Percentiles rank a stretch among this genome's conserved stretches.
These are phyloP conservation scores for Malus orientalis DNA, from an alignment of 306 rosid genomes.

Conservation along the genomic window DNA sequence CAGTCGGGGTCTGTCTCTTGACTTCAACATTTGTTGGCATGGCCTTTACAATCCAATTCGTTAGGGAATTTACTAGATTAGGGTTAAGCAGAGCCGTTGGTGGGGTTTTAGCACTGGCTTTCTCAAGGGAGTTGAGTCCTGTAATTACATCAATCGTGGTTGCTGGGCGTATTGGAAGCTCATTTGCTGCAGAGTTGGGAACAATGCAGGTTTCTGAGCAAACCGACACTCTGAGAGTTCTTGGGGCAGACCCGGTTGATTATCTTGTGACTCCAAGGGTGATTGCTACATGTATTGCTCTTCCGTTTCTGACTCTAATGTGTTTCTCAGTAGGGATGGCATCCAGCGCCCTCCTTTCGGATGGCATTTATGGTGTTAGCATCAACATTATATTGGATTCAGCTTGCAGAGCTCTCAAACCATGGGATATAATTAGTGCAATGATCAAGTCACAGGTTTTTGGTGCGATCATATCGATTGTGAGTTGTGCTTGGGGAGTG, in stretches of 20 bases:
- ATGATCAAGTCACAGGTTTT: conserved; percentile 93
- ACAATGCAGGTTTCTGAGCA: conserved; percentile 99
- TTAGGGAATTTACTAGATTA: conserved; percentile 85
- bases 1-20: conserved; percentile 87
- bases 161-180: conserved; percentile 93
- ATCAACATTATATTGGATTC: conserved; percentile 90
- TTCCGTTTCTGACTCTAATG: conserved; percentile 76
- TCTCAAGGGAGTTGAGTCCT: conserved; percentile 94
- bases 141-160: conserved; percentile 88
- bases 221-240: conserved; percentile 84
- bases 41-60: conserved; percentile 95
- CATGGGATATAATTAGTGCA: conserved; percentile 89
- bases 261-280: conserved; percentile 95
- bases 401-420: conserved; percentile 63
- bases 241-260: conserved; percentile 84
- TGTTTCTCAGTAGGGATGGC: conserved; percentile 90
- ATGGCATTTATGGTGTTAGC: conserved; percentile 76
- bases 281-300: conserved; percentile 64
- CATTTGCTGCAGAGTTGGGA: conserved; percentile 94
- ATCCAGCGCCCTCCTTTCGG: conserved; percentile 83
- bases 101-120: conserved; percentile 92
- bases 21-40: conserved; percentile 95
- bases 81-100: conserved; percentile 91
- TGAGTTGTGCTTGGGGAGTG: conserved; percentile 94
- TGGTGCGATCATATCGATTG: conserved; percentile 82